phyloP scores from a whole-genome alignment of 805 yeast genomes.

The Maudiozyma saulgeensis region DNA sequence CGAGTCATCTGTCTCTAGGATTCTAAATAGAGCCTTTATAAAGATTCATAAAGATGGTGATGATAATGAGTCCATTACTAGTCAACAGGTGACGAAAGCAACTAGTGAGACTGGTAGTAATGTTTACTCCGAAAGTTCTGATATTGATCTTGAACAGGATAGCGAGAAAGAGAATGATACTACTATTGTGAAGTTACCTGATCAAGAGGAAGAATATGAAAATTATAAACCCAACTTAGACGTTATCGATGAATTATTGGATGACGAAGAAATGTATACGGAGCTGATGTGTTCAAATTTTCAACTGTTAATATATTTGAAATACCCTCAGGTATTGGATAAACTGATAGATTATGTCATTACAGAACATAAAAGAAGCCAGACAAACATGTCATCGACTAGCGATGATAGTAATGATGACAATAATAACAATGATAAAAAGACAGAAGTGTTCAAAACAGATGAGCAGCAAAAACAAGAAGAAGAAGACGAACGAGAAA shows the following conservation, averaged over 20 bases:
- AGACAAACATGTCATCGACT: conserved; percentile 1
- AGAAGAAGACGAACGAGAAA: conserved; percentile 18
- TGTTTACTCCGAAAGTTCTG: neutral
- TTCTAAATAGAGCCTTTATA: conserved; percentile 32
- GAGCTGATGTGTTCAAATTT: conserved; percentile 65
- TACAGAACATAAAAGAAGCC: conserved; percentile 4
- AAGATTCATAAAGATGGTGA: conserved; percentile 12
- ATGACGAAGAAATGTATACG: conserved; percentile 65
- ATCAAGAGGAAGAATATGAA: conserved; percentile 27
- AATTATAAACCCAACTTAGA: conserved; percentile 34
- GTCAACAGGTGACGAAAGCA: neutral
- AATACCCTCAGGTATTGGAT: conserved; percentile 66
- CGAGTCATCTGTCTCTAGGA: conserved; percentile 45
- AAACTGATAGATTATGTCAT: conserved; percentile 62
- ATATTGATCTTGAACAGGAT: conserved; percentile 11
- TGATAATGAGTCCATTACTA: neutral
- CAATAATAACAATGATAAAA: conserved; percentile 5
- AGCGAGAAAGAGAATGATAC: conserved; percentile 3
- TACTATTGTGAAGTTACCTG: conserved; percentile 22
- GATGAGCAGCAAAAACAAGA: conserved; percentile 8
- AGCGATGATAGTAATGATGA: conserved; percentile 3
- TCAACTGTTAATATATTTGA: conserved; percentile 65
- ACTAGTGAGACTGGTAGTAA: conserved; percentile 3
- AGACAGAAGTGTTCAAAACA: conserved; percentile 7
- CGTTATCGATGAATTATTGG: conserved; percentile 50